Conservation (phyloP, 345 rosid genomes). For the Eucalyptus curtisii region DNA sequence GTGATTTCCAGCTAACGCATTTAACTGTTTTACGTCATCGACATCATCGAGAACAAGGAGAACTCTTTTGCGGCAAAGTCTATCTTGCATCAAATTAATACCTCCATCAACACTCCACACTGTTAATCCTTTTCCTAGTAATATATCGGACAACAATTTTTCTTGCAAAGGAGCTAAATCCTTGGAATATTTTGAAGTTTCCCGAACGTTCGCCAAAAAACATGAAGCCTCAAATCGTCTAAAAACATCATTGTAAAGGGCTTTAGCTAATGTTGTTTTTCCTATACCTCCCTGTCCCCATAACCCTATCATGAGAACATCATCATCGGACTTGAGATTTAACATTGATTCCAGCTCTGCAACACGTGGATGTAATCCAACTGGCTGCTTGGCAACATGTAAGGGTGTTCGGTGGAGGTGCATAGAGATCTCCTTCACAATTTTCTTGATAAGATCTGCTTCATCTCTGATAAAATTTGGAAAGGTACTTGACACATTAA, state of each 20-base stretch:
- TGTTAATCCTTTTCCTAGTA: neutral
- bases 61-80: neutral
- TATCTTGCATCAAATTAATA: neutral
- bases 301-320: neutral
- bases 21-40: neutral
- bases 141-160: neutral
- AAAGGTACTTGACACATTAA: too few species aligned
- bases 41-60: neutral
- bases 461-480: neutral
- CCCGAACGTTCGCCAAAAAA: neutral
- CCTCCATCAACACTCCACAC: neutral
- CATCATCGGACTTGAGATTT: neutral
- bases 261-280: neutral
- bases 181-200: neutral
- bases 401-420: neutral
- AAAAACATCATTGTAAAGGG: neutral
- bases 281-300: neutral
- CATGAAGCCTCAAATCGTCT: neutral
- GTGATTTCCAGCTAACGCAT: neutral
- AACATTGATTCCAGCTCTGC: neutral
- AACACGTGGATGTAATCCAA: neutral
- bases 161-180: neutral
- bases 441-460: neutral
- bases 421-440: neutral
- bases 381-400: neutral